Conservation (phyloP, 345 rosid species). For the Eucalyptus cloeziana region DNA sequence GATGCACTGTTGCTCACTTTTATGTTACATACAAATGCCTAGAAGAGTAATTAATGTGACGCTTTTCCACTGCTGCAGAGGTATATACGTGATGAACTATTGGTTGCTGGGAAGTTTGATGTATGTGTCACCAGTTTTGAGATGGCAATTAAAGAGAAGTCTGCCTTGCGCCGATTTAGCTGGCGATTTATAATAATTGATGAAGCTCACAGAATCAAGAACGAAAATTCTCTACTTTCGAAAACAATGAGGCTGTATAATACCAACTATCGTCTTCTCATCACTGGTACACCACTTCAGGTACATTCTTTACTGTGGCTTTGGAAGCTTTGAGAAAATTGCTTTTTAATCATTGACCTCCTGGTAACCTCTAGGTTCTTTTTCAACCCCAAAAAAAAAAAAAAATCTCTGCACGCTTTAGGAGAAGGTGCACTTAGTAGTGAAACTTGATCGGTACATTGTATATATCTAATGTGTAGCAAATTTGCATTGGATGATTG, state of each 20-base stretch:
- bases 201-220: conserved; percentile 95
- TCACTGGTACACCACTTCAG: conserved; percentile 99
- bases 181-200: conserved; percentile 98
- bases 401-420: not conserved
- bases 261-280: conserved; percentile 89
- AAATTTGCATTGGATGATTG: not conserved
- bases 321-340: not conserved
- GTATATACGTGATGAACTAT: conserved; percentile 82
- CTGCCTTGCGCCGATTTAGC: conserved; percentile 83
- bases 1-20: not conserved
- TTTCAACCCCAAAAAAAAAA: not conserved
- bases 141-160: conserved; percentile 98
- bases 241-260: conserved; percentile 88
- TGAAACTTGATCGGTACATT: not conserved
- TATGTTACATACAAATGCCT: not conserved
- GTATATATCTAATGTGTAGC: not conserved
- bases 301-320: conserved; percentile 9
- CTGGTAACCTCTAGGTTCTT: not conserved
- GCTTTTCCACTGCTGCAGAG: conserved; percentile 29
- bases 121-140: conserved; percentile 98
- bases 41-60: not conserved
- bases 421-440: not conserved
- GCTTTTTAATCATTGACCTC: not conserved
- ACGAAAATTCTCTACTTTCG: conserved; percentile 92
- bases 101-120: conserved; percentile 98